Conservation (phyloP, 1,284 basidiomycete species). For the Bondarzewia mesenterica region DNA sequence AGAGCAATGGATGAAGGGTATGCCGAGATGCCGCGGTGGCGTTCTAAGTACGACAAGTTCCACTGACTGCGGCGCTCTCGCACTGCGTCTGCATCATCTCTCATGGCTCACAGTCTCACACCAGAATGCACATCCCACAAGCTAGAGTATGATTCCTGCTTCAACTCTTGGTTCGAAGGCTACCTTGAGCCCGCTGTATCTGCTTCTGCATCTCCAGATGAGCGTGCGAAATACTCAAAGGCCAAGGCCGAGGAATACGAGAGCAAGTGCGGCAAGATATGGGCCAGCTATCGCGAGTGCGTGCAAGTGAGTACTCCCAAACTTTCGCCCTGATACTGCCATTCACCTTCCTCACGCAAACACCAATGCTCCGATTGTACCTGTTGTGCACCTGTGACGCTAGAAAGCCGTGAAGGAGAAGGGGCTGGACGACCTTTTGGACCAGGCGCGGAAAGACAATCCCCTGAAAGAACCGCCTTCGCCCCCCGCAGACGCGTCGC, state of each 20-base stretch:
- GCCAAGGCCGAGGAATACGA: constrained; percentile 78
- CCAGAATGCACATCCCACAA: constrained; percentile 86
- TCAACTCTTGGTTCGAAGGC: constrained; percentile 94
- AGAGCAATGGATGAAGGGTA: neutral
- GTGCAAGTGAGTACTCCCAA: constrained; percentile 46
- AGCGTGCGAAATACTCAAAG: constrained; percentile 38
- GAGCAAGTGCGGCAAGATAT: constrained; percentile 71
- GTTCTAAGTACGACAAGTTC: neutral
- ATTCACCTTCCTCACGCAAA: neutral
- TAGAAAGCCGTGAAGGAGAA: constrained; percentile 83
- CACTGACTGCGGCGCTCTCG: neutral
- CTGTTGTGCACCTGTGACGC: neutral
- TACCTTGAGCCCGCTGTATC: constrained; percentile 77
- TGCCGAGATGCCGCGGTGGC: neutral
- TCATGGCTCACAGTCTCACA: constrained; percentile 68
- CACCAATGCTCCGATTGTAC: neutral
- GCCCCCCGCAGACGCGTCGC: neutral
- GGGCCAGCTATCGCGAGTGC: constrained; percentile 74
- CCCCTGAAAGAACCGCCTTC: constrained; percentile 51
- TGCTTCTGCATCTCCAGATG: constrained; percentile 27
- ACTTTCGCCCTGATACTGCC: neutral
- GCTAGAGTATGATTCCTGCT: constrained; percentile 86
- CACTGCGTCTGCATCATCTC: neutral
- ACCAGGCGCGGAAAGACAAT: constrained; percentile 77
- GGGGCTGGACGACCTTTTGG: constrained; percentile 67